These are phyloP conservation scores for Linderniella brevidens DNA, from an alignment of 257 asterid species.

Conservation along the genomic window DNA sequence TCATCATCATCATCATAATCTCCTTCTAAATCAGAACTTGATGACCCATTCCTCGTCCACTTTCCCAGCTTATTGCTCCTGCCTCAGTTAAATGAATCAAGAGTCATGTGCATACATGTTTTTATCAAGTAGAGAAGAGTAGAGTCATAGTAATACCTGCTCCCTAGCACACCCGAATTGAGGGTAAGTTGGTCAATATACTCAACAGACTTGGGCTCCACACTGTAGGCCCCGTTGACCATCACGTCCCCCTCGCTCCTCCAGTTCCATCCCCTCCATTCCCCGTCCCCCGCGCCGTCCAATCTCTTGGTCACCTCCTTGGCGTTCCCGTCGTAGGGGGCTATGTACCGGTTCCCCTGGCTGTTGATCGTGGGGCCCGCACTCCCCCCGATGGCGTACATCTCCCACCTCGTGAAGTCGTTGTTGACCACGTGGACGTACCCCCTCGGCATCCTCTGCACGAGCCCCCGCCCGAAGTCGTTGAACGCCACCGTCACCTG, in stretches of 20 bases:
- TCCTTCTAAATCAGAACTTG: too few relatives aligned
- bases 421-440: slow-evolving; percentile 65
- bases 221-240: slow-evolving; percentile 53
- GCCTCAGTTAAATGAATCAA: too few relatives aligned
- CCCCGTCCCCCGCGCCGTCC: slow-evolving; percentile 22
- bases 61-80: too few relatives aligned
- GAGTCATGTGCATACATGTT: too few relatives aligned
- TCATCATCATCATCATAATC: too few relatives aligned
- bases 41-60: too few relatives aligned
- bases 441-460: slow-evolving; percentile 77
- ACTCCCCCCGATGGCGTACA: slow-evolving; percentile 84
- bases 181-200: slow-evolving; percentile 31
- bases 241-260: slow-evolving; percentile 47
- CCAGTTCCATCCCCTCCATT: slow-evolving; percentile 48
- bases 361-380: slow-evolving; percentile 65
- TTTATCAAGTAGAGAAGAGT: too few relatives aligned
- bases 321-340: slow-evolving; percentile 45
- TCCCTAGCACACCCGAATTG: slow-evolving; percentile 35
- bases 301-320: slow-evolving; percentile 58
- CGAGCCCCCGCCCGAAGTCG: slow-evolving; percentile 37
- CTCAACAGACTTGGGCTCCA: slow-evolving; percentile 44
- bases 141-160: too few relatives aligned
- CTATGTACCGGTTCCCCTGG: slow-evolving; percentile 63
- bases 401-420: slow-evolving; percentile 69
- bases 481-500: slow-evolving; percentile 68